Evolutionary conservation across 2,329 filamentous ascomycete species (phyloP).

Genomic region (Colletotrichum sp.): DNA sequence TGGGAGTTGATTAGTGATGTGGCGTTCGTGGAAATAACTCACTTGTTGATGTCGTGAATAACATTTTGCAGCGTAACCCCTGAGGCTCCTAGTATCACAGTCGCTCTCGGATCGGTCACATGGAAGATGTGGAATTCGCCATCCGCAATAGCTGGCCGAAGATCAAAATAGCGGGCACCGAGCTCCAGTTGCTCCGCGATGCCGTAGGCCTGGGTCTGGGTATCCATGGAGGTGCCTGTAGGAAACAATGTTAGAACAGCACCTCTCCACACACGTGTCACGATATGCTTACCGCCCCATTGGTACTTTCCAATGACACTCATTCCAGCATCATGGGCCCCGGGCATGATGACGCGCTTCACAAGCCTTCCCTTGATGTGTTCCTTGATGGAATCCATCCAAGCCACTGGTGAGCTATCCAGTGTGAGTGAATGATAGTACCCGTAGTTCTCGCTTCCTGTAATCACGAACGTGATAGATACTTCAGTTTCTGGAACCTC

Average conservation of each 20-base stretch:
- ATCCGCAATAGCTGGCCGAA: conserved; percentile 42
- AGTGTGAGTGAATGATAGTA: conserved; percentile 34
- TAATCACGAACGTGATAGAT: conserved; percentile 37
- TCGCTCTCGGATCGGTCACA: not conserved
- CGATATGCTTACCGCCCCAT: not conserved
- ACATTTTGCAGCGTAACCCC: not conserved
- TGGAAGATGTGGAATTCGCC: not conserved
- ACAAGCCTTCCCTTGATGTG: conserved; percentile 42
- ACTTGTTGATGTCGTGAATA: not conserved
- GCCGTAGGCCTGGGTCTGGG: conserved; percentile 48
- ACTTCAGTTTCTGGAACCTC: conserved; percentile 32
- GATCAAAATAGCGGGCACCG: conserved; percentile 52
- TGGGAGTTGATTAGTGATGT: rapidly evolving
- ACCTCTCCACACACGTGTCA: not conserved
- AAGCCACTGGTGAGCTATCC: conserved; percentile 26
- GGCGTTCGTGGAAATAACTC: not conserved
- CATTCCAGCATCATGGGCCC: conserved; percentile 56
- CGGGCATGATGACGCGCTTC: conserved; percentile 51
- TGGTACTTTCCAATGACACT: conserved; percentile 31
- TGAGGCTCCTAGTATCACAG: not conserved
- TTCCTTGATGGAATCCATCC: conserved; percentile 36
- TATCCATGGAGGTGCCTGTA: conserved; percentile 43
- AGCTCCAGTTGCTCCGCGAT: conserved; percentile 49
- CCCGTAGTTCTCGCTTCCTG: conserved; percentile 35
- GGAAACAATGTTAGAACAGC: conserved; percentile 23